Base-by-base conservation (phyloP, 768 basidiomycete genomes). In the Phylloporus sp. region DNA sequence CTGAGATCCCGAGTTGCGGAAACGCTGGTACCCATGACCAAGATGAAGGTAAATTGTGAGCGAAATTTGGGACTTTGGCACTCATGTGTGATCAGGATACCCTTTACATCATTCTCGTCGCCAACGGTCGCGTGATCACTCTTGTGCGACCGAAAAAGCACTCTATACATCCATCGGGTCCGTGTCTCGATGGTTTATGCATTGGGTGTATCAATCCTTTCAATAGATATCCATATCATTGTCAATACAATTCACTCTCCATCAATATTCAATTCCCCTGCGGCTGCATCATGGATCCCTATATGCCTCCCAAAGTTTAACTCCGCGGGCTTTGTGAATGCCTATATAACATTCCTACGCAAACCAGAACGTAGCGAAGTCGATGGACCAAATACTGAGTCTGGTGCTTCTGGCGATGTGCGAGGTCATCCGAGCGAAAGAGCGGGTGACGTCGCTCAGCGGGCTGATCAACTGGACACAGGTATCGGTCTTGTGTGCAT, bases 261-360 rank as follows among this genome's bases (percentile, higher is more conserved):
- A 0, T 87, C 91, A 2, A 82, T 88, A 57, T 74, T 77, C 53
- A 88, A 84, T 64, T 88, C 85, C 2, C 84, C 85, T 9, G 86
- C 85, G 6, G 76, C 92, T 7, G 88, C 94, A 13, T 87, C 88
- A 6, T 99, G 94, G 92, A 80, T 98, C 8, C 97, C 97, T 3
- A 80, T 99, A 42, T 98, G 97, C 66, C 79, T 99, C 4, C 95
- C 97, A 0, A 94, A 93, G 67, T 98, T 91, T 75, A 92, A 97
- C 62, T 76, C 91, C 0, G 72, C 83, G 5, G 87, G 87, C 1
- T 97, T 97, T 68, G 84, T 95, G 24, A 92, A 99, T 66, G 88
- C 91, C 12, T 97, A 95, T 60, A 80, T 97, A 38, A 80, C 82
- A 4, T 91, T 88, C 65, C 66, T 86, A 24, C 76, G 79, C 38